These are phyloP conservation scores for Pleurotus giganteus DNA, from an alignment of 768 basidiomycete species.

Conservation along the genomic window DNA sequence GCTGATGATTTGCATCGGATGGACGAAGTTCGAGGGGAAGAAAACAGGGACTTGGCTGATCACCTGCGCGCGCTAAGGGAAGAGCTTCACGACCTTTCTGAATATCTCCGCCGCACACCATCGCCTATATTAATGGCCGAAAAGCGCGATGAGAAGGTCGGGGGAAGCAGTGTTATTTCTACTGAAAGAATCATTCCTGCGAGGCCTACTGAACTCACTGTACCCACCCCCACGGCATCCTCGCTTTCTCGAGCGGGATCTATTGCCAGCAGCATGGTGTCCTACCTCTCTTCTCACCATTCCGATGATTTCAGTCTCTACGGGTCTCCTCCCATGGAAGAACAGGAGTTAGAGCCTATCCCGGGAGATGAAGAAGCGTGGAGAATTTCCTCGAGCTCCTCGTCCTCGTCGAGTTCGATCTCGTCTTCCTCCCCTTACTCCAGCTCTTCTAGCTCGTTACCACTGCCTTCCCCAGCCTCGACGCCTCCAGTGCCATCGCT, in stretches of 20 bases:
- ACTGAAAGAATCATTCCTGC: constrained; percentile 23
- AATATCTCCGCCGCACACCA: constrained; percentile 47
- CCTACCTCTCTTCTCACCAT: constrained; percentile 58
- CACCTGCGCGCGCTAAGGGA: constrained; percentile 70
- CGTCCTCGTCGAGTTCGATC: constrained; percentile 13
- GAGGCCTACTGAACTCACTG: constrained; percentile 20
- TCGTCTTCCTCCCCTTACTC: constrained; percentile 31
- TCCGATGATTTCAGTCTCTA: constrained; percentile 60
- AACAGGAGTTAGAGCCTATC: not conserved
- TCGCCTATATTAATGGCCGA: constrained; percentile 23
- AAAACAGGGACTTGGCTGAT: constrained; percentile 61
- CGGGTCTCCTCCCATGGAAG: not conserved
- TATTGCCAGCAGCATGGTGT: constrained; percentile 38
- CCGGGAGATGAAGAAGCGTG: not conserved
- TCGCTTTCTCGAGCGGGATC: constrained; percentile 32
- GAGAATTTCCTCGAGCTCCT: constrained; percentile 14
- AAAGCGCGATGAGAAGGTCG: constrained; percentile 40
- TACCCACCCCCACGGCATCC: constrained; percentile 20
- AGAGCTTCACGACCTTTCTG: constrained; percentile 63
- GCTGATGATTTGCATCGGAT: constrained; percentile 55
- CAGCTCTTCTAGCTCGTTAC: constrained; percentile 25
- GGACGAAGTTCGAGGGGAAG: constrained; percentile 59
- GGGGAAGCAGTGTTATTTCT: constrained; percentile 38
- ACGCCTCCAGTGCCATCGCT: constrained; percentile 31
- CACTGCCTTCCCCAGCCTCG: constrained; percentile 30